These are phyloP conservation scores for Orobanche coerulescens DNA, from an alignment of 257 asterid species.

Conservation along the genomic window DNA sequence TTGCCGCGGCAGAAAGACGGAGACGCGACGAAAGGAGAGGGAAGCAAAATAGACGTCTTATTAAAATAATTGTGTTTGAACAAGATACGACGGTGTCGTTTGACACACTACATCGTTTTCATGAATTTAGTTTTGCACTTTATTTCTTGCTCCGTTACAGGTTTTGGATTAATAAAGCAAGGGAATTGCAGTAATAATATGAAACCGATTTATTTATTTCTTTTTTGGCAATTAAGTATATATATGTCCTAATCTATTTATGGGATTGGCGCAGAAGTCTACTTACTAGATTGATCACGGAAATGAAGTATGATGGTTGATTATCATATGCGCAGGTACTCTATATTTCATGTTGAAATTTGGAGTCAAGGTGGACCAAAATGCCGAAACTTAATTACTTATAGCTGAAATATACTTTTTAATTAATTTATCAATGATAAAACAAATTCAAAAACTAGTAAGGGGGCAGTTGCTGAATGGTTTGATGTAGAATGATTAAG, in stretches of 20 bases:
- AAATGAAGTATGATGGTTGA: background rate
- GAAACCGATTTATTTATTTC: conserved; percentile 2
- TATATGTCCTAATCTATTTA: background rate
- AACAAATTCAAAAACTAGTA: too few species aligned
- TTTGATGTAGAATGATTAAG: too few species aligned
- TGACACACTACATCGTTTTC: conserved; percentile 13
- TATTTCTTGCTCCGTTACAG: conserved; percentile 17
- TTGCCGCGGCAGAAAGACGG: conserved; percentile 22
- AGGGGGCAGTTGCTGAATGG: too few species aligned
- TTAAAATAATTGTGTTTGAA: background rate
- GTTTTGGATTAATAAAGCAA: conserved; percentile 20
- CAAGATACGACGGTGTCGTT: conserved; percentile 14
- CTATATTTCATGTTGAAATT: too few species aligned
- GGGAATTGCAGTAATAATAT: background rate
- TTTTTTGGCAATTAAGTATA: background rate
- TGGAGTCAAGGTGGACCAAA: too few species aligned
- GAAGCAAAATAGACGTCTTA: conserved; percentile 17
- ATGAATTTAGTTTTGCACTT: background rate
- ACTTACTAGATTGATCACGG: background rate
- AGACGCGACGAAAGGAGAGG: conserved; percentile 32
- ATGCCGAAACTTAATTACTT: too few species aligned
- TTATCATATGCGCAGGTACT: too few species aligned
- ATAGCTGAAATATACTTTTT: too few species aligned
- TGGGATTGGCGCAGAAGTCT: background rate
- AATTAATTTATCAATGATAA: too few species aligned